Percentiles rank a stretch among this genome's conserved stretches.
These are phyloP conservation scores for Mucor velutinosus DNA, from an alignment of 371 early-diverging fungal genomes.

Conservation along the genomic window DNA sequence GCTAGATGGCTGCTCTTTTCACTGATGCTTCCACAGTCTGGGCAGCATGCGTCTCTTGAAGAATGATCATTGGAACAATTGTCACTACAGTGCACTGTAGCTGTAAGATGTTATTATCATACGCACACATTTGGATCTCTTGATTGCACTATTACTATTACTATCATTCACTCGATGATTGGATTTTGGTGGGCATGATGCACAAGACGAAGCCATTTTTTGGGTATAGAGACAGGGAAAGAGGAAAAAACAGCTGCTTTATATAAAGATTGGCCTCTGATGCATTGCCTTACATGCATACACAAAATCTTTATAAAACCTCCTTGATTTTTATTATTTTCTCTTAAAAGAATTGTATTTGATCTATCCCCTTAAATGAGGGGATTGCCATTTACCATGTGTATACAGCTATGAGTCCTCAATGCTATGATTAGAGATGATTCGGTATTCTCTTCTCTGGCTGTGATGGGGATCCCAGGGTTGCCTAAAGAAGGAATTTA, in stretches of 20 bases:
- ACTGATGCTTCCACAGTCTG: background rate
- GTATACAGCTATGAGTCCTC: too few relatives aligned
- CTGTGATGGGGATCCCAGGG: background rate
- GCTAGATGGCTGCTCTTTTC: background rate
- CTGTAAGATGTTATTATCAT: background rate
- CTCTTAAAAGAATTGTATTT: background rate
- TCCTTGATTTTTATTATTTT: slow-evolving; percentile 1
- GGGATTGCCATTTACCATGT: background rate
- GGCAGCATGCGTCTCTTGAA: background rate
- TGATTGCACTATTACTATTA: background rate
- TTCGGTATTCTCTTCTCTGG: too few relatives aligned
- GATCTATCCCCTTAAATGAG: background rate
- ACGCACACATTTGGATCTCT: background rate
- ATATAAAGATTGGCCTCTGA: background rate
- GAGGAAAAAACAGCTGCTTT: background rate
- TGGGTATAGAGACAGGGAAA: background rate
- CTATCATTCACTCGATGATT: background rate
- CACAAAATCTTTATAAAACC: background rate
- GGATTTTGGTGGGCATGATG: background rate
- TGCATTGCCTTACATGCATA: slow-evolving; percentile 4
- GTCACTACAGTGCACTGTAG: background rate
- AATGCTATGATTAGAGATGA: too few relatives aligned
- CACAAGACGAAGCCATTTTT: background rate
- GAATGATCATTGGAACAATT: background rate
- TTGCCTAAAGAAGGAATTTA: background rate